phyloP scores from a whole-genome alignment of 140 eudicot species.

The Ambrosia hybrid region DNA sequence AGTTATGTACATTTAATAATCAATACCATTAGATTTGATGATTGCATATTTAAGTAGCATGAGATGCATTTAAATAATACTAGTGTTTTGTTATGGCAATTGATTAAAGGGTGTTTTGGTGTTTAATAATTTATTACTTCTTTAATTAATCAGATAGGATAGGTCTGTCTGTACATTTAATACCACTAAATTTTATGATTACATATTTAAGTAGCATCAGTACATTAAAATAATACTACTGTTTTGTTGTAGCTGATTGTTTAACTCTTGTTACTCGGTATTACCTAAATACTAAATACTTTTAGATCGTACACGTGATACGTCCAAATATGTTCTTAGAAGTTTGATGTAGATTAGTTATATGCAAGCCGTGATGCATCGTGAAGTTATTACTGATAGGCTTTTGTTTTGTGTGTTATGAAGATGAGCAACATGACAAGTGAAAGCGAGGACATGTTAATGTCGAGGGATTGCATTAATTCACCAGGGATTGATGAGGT shows the following conservation, averaged over 20 bases:
- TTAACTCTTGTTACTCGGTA: no score
- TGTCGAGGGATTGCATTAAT: constrained; percentile 35
- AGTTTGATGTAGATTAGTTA: no score
- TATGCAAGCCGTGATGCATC: no score
- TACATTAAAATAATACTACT: not conserved
- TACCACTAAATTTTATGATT: not conserved
- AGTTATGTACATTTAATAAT: no score
- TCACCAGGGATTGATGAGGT: constrained; percentile 58
- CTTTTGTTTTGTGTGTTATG: constrained; percentile 14
- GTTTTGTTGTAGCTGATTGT: constrained; percentile 4
- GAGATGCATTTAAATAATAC: no score
- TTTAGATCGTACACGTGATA: no score
- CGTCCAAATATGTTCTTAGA: not conserved
- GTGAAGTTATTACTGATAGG: constrained; percentile 1
- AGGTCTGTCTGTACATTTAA: not conserved
- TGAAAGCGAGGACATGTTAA: constrained; percentile 59
- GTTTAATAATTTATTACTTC: not conserved
- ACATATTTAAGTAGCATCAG: not conserved
- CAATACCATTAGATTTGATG: no score
- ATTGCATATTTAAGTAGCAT: no score
- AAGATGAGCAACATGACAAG: constrained; percentile 61
- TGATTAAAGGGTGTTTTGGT: no score
- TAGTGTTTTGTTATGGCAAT: no score
- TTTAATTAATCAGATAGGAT: not conserved
- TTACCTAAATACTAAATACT: not conserved